Evolutionary conservation across 2,329 filamentous ascomycete genomes (phyloP).

Genomic region (Colletotrichum melonis): DNA sequence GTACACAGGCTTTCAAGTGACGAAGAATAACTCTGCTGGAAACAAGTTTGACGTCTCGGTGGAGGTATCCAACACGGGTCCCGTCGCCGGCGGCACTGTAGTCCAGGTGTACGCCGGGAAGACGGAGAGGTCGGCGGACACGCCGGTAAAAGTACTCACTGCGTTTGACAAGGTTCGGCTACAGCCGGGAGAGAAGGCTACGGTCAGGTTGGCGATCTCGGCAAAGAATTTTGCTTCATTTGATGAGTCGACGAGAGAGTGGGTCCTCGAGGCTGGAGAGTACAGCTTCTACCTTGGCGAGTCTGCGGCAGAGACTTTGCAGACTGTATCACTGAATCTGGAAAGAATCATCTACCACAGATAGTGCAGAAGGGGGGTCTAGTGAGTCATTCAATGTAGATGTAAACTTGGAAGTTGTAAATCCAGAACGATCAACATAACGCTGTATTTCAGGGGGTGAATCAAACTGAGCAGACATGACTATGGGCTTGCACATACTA

Average conservation of each 20-base stretch:
- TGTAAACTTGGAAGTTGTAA: too few relatives aligned
- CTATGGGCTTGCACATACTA: too few relatives aligned
- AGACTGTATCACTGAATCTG: slow-evolving; percentile 6
- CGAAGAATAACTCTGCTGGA: slow-evolving; percentile 50
- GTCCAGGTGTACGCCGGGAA: slow-evolving; percentile 64
- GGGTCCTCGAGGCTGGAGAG: slow-evolving; percentile 42
- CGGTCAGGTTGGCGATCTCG: slow-evolving; percentile 32
- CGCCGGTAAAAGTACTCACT: slow-evolving; percentile 44
- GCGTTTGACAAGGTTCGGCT: slow-evolving; percentile 45
- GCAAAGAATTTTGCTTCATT: slow-evolving; percentile 44
- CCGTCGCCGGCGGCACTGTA: slow-evolving; percentile 60
- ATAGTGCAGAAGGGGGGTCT: neutral
- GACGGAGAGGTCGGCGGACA: neutral
- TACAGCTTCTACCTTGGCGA: slow-evolving; percentile 42
- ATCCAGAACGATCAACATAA: too few relatives aligned
- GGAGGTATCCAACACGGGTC: slow-evolving; percentile 69
- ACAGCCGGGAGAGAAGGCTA: slow-evolving; percentile 36
- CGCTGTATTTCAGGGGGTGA: too few relatives aligned
- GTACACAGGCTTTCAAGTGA: slow-evolving; percentile 55
- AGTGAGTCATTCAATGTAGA: neutral
- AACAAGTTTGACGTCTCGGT: slow-evolving; percentile 58
- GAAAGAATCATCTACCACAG: slow-evolving; percentile 1
- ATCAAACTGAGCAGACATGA: too few relatives aligned
- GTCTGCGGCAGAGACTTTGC: slow-evolving; percentile 40
- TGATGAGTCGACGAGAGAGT: slow-evolving; percentile 39